Evolutionary conservation across 176 grass and related monocot genomes (phyloP).

Genomic region (Leersia perrieri): DNA sequence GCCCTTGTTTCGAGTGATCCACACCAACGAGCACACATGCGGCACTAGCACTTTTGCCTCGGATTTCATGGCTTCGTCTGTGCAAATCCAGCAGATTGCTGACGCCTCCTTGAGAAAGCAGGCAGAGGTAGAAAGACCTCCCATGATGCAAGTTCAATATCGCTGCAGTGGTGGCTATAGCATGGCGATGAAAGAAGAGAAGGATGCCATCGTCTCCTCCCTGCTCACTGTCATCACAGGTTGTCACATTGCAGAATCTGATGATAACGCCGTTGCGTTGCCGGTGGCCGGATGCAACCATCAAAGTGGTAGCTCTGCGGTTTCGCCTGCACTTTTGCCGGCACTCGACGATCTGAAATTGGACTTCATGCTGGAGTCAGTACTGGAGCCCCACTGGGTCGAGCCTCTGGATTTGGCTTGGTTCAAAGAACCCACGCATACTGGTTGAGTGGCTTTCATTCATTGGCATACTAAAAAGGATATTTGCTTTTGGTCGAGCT

Average conservation of each 20-base stretch:
- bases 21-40: conserved; percentile 54
- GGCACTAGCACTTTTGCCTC: neutral
- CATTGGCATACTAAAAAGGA: neutral
- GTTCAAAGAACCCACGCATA: conserved; percentile 25
- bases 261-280: neutral
- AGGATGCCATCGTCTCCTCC: conserved; percentile 39
- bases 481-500: neutral
- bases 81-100: conserved; percentile 39
- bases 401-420: conserved; percentile 48
- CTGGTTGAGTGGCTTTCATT: conserved; percentile 1
- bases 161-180: neutral
- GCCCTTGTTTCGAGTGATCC: conserved; percentile 49
- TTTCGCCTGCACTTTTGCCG: conserved; percentile 18
- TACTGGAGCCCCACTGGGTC: conserved; percentile 32
- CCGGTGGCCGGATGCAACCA: neutral
- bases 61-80: conserved; percentile 24
- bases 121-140: conserved; percentile 9
- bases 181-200: conserved; percentile 32
- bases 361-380: conserved; percentile 22
- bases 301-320: neutral
- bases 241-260: neutral
- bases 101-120: conserved; percentile 46
- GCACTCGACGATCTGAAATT: conserved; percentile 5
- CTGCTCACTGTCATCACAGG: conserved; percentile 27
- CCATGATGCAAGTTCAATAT: neutral